Evolutionary conservation across 306 rosid genomes (phyloP), one percentile per base, ranked within the genome.

Genomic region (Prunus padus): DNA sequence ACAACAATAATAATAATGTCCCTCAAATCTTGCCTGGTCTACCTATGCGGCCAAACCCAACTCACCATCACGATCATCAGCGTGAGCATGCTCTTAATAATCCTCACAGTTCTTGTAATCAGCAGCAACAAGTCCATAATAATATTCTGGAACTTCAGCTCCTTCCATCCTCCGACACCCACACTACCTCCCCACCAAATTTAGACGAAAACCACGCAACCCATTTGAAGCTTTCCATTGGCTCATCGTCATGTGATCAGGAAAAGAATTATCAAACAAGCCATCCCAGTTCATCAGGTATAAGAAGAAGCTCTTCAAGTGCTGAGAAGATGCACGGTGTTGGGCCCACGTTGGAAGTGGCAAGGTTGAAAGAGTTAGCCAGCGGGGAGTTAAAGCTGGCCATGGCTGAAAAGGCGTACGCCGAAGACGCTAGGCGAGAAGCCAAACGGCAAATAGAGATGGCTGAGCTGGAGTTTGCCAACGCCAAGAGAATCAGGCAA

Each of bases 401-500:
- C 1, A 77, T 89, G 84, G 85, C 86, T 3, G 97, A 92, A 55
- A 92, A 84, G 81, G 85, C 82, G 0, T 90, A 89, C 30, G 97
- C 98, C 0, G 98, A 92, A 65, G 98, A 92, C 19, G 97, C 97
- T 0, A 79, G 99, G 73, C 76, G 87, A 73, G 98, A 95, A 74
- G 96, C 98, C 0, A 92, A 90, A 26, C 76, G 91, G 0, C 90
- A 88, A 23, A 89, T 92, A 26, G 93, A 88, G 76, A 86, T 90
- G 5, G 96, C 98, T 8, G 97, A 95, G 75, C 33, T 80, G 37
- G 99, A 95, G 79, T 95, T 95, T 67, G 83, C 83, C 40, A 92
- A 81, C 66, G 99, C 99, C 0, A 92, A 92, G 78, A 88, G 79
- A 62, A 89, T 95, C 54, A 84, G 99, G 69, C 90, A 88, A 73